Conservation (phyloP, 305 asterid species). For the Fraxinus angustifolia region DNA sequence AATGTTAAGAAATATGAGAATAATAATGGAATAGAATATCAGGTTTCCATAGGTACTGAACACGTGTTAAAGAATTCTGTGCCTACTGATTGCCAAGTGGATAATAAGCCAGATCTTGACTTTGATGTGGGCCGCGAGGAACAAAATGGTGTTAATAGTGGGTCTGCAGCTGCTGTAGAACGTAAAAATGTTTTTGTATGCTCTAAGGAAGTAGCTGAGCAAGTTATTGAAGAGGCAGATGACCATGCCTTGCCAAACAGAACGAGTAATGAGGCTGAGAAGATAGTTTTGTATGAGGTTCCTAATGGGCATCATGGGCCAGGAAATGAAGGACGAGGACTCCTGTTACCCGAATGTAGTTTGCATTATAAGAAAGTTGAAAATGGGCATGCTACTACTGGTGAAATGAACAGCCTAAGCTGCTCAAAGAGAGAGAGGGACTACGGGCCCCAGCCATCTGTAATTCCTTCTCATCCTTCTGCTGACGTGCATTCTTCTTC, state of each 20-base stretch:
- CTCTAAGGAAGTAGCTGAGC: conserved; percentile 30
- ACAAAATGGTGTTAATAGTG: conserved; percentile 27
- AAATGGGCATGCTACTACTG: conserved; percentile 26
- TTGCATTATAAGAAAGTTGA: conserved; percentile 27
- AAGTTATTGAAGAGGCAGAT: conserved; percentile 29
- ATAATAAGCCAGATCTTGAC: conserved; percentile 37
- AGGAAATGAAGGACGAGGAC: conserved; percentile 29
- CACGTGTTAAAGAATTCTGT: conserved; percentile 29
- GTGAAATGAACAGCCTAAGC: conserved; percentile 29
- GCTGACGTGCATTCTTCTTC: conserved; percentile 26
- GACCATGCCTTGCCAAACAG: conserved; percentile 25
- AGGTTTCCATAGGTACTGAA: conserved; percentile 35
- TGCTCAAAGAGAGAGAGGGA: conserved; percentile 21
- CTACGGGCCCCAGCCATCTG: conserved; percentile 26
- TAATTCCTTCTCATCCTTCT: conserved; percentile 31
- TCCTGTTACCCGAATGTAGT: conserved; percentile 4
- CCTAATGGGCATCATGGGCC: conserved; percentile 30
- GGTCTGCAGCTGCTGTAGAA: conserved; percentile 27
- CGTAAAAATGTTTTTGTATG: conserved; percentile 25
- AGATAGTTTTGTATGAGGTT: conserved; percentile 28
- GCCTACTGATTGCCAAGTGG: conserved; percentile 28
- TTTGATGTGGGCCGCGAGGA: conserved; percentile 30
- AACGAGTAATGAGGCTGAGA: conserved; percentile 27
- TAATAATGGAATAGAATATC: conserved; percentile 27
- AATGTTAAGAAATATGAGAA: conserved; percentile 37